Base-by-base conservation (phyloP, 441 rosid genomes). In the Flueggea neowawraea region DNA sequence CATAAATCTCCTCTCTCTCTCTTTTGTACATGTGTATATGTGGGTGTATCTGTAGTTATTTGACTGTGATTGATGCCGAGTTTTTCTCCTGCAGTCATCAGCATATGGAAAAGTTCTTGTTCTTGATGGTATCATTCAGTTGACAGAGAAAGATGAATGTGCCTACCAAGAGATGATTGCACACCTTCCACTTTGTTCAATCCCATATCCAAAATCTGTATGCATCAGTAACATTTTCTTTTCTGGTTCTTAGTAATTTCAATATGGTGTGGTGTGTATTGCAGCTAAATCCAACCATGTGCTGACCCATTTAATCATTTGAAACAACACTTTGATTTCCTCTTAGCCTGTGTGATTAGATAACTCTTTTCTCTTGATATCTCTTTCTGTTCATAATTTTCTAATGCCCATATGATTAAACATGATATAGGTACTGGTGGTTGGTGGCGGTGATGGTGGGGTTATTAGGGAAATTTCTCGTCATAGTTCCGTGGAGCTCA, bases 381-480 rank as follows among this genome's bases (percentile, higher is more conserved):
- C n/a, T n/a, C n/a, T n/a, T n/a, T n/a, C n/a, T n/a, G n/a, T n/a
- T 70, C 48, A 15, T 47, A 51, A n/a, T 55, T 62, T 60, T 22
- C 51, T 47, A 12, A 31, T 44, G 16, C 17, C 57, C 16, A 52
- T 22, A 52, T 60, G 48, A 12, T 8, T 3, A 6, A n/a, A 17
- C 54, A 11, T 60, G 57, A 54, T 75, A 64, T 72, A 91, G 99
- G 99, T 91, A 71, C 78, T 95, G 70, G 99, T 91, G 77, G 97
- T 95, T 78, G 99, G 99, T 63, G 99, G 99, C 49, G 99, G 97
- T 68, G 99, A 95, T 71, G 99, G 99, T 31, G 99, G 97, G 14
- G 97, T 91, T 71, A 96, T 91, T 41, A 74, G 96, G 69, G 99
- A 95, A 80, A 78, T 95, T 75, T 75, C 97, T 75, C 93, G 95